Base-by-base conservation (phyloP, 2,329 filamentous ascomycete species). In the Volutella citrinella region DNA sequence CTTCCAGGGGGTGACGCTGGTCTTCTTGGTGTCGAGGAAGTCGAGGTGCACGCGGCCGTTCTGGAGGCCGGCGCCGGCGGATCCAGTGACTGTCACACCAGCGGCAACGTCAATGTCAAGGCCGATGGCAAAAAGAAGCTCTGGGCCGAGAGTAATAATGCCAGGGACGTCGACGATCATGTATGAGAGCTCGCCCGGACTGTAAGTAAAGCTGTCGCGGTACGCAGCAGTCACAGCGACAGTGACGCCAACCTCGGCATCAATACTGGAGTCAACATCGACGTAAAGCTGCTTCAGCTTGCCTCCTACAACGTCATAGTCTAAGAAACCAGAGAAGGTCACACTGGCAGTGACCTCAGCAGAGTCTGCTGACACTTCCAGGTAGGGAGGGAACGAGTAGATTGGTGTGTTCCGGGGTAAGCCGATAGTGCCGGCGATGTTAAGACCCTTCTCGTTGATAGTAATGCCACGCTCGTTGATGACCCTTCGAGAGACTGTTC, bases 321-420 rank as follows among this genome's bases (percentile, higher is more conserved):
- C 49, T 15, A 69, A 51, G 38, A 60, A 57, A 15, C 65, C 65
- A 3, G 64, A 66, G 29, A 68, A 60, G 19, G 59, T 60, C 20
- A 64, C 51, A 20, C 49, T 51, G 19, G 59, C 52, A 17, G 51
- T 52, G 33, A 69, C 13, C 12, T 34, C 32, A 11, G 32, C 25
- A n/a, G 23, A 27, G 26, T 34, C 32, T 6, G 32, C 32, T 10
- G 26, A 14, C 10, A 34, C 32, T 7, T 23, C 23, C 7, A 34
- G 25, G 18, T 34, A 34, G 21, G 28, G 28, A 10, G 14, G 14
- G n/a, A 17, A 19, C 7, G 17, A 20, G 28, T 20, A 29, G 10
- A 29, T 23, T 17, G 25, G 17, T 4, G 13, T 20, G 18, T 24
- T 21, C n/a, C 22, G 14, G 11, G 24, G 26, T 9, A 24, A 21